Evolutionary conservation across 2,329 filamentous ascomycete genomes (phyloP).

Genomic region (Fusarium veterinarium): DNA sequence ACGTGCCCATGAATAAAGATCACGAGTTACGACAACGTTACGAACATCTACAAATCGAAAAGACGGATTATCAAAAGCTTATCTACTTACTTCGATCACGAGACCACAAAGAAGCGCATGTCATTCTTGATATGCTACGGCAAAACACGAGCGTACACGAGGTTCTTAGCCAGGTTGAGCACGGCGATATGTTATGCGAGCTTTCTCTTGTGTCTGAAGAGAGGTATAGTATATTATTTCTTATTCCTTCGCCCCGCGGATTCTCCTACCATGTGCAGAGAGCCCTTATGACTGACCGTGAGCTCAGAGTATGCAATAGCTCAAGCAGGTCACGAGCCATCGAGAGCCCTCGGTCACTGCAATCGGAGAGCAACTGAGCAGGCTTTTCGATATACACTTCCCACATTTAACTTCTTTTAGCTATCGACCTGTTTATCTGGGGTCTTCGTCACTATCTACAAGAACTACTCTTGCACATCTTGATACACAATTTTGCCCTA

Average conservation of each 20-base stretch:
- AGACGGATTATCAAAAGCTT: neutral
- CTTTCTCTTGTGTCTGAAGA: neutral
- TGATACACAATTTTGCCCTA: neutral
- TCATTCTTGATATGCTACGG: conserved; percentile 11
- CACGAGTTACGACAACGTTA: neutral
- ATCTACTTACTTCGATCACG: neutral
- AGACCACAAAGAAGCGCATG: neutral
- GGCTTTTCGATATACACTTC: neutral
- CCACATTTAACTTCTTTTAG: too few relatives aligned
- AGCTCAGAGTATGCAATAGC: neutral
- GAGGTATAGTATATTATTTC: neutral
- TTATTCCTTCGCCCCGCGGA: fast-evolving
- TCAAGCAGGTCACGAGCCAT: neutral
- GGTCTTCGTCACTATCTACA: neutral
- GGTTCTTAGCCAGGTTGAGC: conserved; percentile 13
- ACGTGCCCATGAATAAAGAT: neutral
- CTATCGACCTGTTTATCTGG: too few relatives aligned
- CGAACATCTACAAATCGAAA: neutral
- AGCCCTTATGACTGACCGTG: neutral
- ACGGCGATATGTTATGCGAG: conserved; percentile 14
- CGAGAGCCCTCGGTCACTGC: neutral
- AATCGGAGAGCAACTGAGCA: neutral
- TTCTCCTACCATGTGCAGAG: too few relatives aligned
- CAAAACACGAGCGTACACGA: neutral
- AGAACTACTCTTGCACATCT: neutral